Evolutionary conservation across 352 stramenopile genomes (phyloP), one percentile per base, ranked within the genome.

Genomic region (Globisporangium sylvaticum): DNA sequence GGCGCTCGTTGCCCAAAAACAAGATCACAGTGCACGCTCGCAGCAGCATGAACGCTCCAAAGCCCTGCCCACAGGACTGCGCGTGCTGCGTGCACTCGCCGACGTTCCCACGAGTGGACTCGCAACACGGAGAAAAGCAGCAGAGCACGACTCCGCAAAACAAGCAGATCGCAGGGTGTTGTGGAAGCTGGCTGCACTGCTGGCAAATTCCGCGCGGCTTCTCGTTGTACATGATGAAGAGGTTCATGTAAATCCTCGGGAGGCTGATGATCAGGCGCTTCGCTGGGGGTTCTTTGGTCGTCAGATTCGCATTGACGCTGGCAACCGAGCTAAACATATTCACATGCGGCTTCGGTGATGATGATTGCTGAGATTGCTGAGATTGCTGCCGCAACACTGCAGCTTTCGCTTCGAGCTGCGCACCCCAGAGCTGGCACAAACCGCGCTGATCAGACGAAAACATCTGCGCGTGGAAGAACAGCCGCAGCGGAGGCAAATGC

Each of bases 201-300:
- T 69, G 62, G 54, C 87, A 95, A 1, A 84, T 56, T 3, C 81
- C 82, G 14, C 58, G 68, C 7, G 80, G 76, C 58, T 89, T 91
- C 27, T 89, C 75, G 61, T 81, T 92, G 76, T 92, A 93, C 61
- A 81, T 78, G 53, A 95, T 84, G 64, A 92, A 92, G 20, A 95
- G 62, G 15, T 91, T 83, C 80, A 92, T 92, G 73, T 95, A 95
- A 12, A 91, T 74, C 10, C 80, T 79, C 10, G 87, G 84, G 32
- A 95, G 65, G 1, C 68, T 34, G 31, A 90, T 79, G 8, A 92
- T 53, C 53, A 84, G 25, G 1, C 62, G 58, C 15, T 55, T 64
- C 27, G 12, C 12, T 4, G 52, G 25, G 24, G 50, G 14, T 24
- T 68, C 65, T 68, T 6, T 44, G 22, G 25, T 56, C 56, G 55